Evolutionary conservation across 176 grass and related monocot genomes (phyloP), one percentile per base, ranked within the genome.

Genomic region (Aegilops sharonensis): DNA sequence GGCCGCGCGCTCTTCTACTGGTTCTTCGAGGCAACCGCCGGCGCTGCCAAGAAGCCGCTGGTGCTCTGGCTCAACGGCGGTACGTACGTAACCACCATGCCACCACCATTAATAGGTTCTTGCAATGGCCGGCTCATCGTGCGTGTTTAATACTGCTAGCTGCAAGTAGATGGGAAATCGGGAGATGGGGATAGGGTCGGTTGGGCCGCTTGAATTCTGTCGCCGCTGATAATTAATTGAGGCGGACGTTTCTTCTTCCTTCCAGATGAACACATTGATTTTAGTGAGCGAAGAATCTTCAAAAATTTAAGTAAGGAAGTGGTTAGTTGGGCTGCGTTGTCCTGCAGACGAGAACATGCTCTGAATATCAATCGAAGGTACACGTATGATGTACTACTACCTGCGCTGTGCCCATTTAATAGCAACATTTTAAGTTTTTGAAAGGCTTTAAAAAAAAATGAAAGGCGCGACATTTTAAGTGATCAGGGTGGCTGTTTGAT

Each of bases 1-100:
- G 96, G 96, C 37, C 93, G 93, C 62, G 96, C 96, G 12, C 96
- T 98, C 84, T 98, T 98, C 88, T 98, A 98, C 87, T 98, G 96
- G 96, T 94, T 98, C 90, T 95, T 98, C 86, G 96, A 98, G 88
- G 91, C 93, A 67, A 77, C 78, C 14, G 8, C 68, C 20, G 80
- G 79, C 48, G 81, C 81, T 50, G 84, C 76, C 86, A 94, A 92
- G 89, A 95, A 95, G 88, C 96, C 96, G 54, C 88, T 98, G 25
- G 71, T 98, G 36, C 96, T 98, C 61, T 94, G 95, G 95, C 87
- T 97, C 64, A 97, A 97, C 91, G 95, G 92, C 84, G 95, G 95
- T 97, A 97, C 75, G 83, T 85, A 13, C 13, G 39, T 25, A 52
- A 77, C 83, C 60, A 66, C 83, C 40, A 3, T 13, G 10, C 43